Base-by-base conservation (phyloP, 1,284 basidiomycete species). In the Pulchroboletus neoregius region DNA sequence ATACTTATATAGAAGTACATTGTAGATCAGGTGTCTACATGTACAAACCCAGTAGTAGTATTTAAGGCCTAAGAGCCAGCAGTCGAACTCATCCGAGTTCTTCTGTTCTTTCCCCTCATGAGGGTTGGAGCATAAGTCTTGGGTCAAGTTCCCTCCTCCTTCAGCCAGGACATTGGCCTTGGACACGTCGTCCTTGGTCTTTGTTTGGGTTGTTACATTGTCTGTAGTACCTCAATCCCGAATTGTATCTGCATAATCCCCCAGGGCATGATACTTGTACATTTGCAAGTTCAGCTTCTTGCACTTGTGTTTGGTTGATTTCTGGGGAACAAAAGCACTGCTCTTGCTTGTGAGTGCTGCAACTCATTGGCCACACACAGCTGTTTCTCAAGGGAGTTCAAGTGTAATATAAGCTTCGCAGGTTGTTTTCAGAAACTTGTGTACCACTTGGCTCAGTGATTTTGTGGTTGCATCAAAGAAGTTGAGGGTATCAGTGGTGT, bases 321-420 rank as follows among this genome's bases (percentile, higher is more conserved):
- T 31, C 13, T 27, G 26, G 26, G 26, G 26, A 27, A 27, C 6
- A 27, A n/a, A 31, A 13, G 13, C 6, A 6, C 10, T 4, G 13
- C 13, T 15, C n/a, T 32, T 32, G 31, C 7, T 32, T n/a, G 22
- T 2, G 3, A 38, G n/a, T n/a, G 36, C 23, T 5, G n/a, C 36
- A 38, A 16, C 22, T 16, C 5, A 13, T 10, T 4, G 16, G 1
- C 24, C 11, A 7, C 16, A 6, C 18, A 24, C 32, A 20, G 32
- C 15, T 5, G 23, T 34, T 32, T 43, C 41, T 20, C 3, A 10
- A n/a, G 23, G 31, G 5, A 35, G 32, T 46, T 53, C 38, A 40
- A 28, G 20, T 43, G 41, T 43, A 27, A 18, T n/a, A 27, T 43
- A 43, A 9, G 23, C 32, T 18, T 33, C 12, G 10, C 32, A 43